Conservation (phyloP, 1,139 yeast species). For the Meyerozyma carpophila region DNA sequence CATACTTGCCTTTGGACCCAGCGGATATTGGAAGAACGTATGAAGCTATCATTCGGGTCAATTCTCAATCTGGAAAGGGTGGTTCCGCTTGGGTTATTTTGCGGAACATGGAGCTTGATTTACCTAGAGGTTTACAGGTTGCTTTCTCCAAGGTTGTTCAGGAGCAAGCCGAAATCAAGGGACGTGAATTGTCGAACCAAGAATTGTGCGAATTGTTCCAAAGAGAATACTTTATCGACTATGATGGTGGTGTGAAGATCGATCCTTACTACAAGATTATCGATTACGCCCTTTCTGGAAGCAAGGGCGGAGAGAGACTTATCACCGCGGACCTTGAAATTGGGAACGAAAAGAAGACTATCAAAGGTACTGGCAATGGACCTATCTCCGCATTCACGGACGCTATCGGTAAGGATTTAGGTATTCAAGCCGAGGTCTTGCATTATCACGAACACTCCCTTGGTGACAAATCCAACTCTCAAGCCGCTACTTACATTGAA, state of each 20-base stretch:
- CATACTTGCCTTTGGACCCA: slow-evolving; percentile 95
- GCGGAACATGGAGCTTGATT: slow-evolving; percentile 80
- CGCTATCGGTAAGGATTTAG: slow-evolving; percentile 60
- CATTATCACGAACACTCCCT: slow-evolving; percentile 89
- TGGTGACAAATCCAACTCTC: slow-evolving; percentile 73
- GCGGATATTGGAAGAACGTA: slow-evolving; percentile 93
- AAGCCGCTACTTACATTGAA: slow-evolving; percentile 88
- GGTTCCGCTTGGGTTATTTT: slow-evolving; percentile 98
- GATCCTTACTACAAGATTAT: slow-evolving; percentile 37
- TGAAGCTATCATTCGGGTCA: slow-evolving; percentile 96
- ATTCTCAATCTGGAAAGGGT: slow-evolving; percentile 97
- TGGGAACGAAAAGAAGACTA: slow-evolving; percentile 36
- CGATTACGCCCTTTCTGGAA: slow-evolving; percentile 44
- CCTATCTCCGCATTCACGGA: slow-evolving; percentile 88
- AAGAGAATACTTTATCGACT: slow-evolving; percentile 59
- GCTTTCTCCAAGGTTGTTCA: slow-evolving; percentile 86
- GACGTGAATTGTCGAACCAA: slow-evolving; percentile 73
- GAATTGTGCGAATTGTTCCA: slow-evolving; percentile 79
- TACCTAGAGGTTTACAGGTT: slow-evolving; percentile 89
- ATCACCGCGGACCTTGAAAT: slow-evolving; percentile 36
- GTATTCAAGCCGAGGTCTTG: slow-evolving; percentile 61
- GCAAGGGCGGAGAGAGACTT: slow-evolving; percentile 24
- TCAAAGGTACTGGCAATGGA: slow-evolving; percentile 84
- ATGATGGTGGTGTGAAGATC: slow-evolving; percentile 9
- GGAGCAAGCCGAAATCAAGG: slow-evolving; percentile 69